phyloP scores from a whole-genome alignment of 768 basidiomycete genomes.

The Calvatia gigantea region DNA sequence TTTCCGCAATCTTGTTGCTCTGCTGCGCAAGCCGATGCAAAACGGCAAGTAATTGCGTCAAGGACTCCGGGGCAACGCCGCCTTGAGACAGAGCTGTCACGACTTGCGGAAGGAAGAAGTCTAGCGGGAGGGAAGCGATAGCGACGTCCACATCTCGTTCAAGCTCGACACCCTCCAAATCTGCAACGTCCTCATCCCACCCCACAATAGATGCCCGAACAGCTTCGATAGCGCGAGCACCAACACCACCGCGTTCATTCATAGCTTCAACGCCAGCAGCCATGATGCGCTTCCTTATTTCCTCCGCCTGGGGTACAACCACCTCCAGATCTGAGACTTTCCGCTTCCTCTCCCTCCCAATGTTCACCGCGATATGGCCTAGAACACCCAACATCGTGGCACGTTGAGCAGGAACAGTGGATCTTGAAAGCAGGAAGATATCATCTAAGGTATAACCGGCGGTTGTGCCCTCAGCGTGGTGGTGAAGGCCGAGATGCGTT shows the following conservation, averaged over 20 bases:
- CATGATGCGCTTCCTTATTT: slow-evolving; percentile 59
- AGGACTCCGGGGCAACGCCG: slow-evolving; percentile 44
- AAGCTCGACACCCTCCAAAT: slow-evolving; percentile 48
- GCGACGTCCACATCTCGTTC: slow-evolving; percentile 23
- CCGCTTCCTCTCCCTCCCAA: slow-evolving; percentile 28
- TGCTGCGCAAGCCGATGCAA: slow-evolving; percentile 61
- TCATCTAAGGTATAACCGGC: slow-evolving; percentile 92
- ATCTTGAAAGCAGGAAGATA: slow-evolving; percentile 73
- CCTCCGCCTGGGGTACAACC: slow-evolving; percentile 35
- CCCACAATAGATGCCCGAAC: slow-evolving; percentile 71
- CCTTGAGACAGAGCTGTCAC: slow-evolving; percentile 35
- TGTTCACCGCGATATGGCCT: slow-evolving; percentile 46
- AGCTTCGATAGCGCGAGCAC: slow-evolving; percentile 64
- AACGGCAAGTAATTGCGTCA: slow-evolving; percentile 54
- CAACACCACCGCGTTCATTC: slow-evolving; percentile 61
- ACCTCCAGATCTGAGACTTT: slow-evolving; percentile 33
- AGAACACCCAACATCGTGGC: slow-evolving; percentile 78
- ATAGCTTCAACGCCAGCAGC: slow-evolving; percentile 67
- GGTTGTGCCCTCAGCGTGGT: slow-evolving; percentile 74
- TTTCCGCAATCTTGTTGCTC: slow-evolving; percentile 47
- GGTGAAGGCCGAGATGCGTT: slow-evolving; percentile 85
- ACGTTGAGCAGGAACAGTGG: slow-evolving; percentile 81
- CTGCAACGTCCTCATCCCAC: slow-evolving; percentile 46
- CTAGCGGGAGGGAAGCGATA: slow-evolving; percentile 33
- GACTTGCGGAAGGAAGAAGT: slow-evolving; percentile 48